These are phyloP conservation scores for Willaertia magna DNA, from an alignment of 208 protist genomes.

Conservation along the genomic window DNA sequence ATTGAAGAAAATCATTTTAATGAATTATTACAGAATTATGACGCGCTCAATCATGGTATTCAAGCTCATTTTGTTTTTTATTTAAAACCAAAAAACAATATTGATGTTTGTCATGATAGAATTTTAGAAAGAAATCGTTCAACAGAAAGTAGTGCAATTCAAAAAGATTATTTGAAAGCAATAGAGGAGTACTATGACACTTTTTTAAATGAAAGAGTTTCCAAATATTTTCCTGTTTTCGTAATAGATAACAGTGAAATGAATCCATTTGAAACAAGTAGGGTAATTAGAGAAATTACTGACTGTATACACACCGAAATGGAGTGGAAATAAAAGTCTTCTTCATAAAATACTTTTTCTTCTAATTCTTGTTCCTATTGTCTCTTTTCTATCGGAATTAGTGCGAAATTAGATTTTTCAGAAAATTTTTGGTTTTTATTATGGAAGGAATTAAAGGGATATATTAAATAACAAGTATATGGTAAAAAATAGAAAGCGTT, in stretches of 20 bases:
- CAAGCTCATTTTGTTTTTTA: background rate
- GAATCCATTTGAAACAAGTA: background rate
- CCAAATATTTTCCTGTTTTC: background rate
- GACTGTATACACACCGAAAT: too few species aligned
- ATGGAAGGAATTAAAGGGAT: too few species aligned
- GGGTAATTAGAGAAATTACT: too few species aligned
- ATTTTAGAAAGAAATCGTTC: background rate
- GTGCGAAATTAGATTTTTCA: too few species aligned
- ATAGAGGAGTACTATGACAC: background rate
- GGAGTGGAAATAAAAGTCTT: too few species aligned
- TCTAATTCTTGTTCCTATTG: too few species aligned
- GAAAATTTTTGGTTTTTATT: too few species aligned
- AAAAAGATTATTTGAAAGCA: background rate
- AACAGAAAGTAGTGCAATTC: background rate
- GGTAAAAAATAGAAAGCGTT: too few species aligned
- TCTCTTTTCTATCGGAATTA: too few species aligned
- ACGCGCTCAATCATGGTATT: background rate
- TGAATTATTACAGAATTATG: background rate
- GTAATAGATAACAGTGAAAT: background rate
- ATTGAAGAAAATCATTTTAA: background rate
- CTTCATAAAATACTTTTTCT: too few species aligned
- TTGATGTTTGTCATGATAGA: background rate
- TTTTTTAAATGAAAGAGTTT: background rate
- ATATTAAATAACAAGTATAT: too few species aligned
- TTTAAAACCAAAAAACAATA: background rate